A percentile compares a stretch with the other conserved stretches of the same genome.
These are phyloP conservation scores for apple (Malus domestica) DNA, from an alignment of 306 rosid genomes.

Conservation along the genomic window DNA sequence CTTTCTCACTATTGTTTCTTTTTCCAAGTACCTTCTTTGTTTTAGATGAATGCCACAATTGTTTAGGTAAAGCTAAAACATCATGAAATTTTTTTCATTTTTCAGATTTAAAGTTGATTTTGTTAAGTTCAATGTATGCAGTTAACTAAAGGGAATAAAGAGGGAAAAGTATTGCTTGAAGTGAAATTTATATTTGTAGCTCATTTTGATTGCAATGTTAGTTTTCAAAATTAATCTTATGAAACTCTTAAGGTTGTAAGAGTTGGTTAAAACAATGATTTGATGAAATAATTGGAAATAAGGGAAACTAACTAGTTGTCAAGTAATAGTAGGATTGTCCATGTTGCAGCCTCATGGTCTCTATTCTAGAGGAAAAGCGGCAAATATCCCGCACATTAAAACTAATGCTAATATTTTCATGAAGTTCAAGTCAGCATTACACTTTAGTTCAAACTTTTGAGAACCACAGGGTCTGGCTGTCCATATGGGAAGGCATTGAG, in stretches of 20 bases:
- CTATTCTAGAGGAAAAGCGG: not conserved
- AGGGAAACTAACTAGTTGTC: not conserved
- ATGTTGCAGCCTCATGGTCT: not conserved
- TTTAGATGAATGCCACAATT: not conserved
- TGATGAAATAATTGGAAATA: not conserved
- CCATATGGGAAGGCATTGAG: too few relatives aligned
- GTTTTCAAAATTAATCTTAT: too few relatives aligned
- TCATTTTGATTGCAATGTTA: not conserved
- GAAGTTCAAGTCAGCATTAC: too few relatives aligned
- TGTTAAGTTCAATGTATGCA: too few relatives aligned
- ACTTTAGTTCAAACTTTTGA: not conserved
- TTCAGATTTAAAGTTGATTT: too few relatives aligned
- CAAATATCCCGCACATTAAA: not conserved
- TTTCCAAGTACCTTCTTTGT: not conserved
- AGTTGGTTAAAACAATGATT: not conserved
- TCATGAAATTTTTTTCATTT: not conserved
- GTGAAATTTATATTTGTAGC: too few relatives aligned
- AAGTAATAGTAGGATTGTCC: not conserved
- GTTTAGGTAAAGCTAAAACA: not conserved
- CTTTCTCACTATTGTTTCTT: not conserved
- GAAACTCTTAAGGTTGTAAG: not conserved
- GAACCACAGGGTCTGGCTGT: too few relatives aligned
- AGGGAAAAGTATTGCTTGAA: too few relatives aligned
- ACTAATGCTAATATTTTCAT: not conserved
- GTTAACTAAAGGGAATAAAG: too few relatives aligned